Conservation (phyloP, 176 grass and related monocot genomes). For the Oryza glaberrima region DNA sequence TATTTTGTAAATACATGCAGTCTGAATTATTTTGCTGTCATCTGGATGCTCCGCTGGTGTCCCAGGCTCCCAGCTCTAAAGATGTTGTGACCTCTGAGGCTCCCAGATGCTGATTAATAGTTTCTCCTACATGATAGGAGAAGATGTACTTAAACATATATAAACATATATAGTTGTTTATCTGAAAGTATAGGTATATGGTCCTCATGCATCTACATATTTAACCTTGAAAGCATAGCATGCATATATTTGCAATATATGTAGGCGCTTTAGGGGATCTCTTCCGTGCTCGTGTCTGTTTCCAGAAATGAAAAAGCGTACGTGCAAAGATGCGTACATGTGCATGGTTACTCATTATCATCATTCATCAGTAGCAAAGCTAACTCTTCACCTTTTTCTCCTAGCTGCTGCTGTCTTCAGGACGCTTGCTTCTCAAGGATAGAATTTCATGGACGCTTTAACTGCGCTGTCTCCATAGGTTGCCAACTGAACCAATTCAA, state of each 20-base stretch:
- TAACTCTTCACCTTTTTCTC: background rate
- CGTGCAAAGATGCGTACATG: background rate
- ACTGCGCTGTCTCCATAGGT: background rate
- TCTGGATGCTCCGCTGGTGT: background rate
- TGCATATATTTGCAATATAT: background rate
- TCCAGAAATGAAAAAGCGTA: conserved; percentile 13
- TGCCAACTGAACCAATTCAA: background rate
- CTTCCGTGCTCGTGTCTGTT: conserved; percentile 13
- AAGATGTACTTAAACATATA: background rate
- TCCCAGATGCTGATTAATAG: background rate
- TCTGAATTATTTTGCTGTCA: background rate
- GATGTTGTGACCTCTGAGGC: background rate
- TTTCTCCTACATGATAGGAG: background rate
- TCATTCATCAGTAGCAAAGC: background rate
- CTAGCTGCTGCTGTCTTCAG: background rate
- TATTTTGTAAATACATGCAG: background rate
- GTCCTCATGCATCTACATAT: too few species aligned
- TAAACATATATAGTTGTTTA: background rate
- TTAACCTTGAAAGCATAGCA: background rate
- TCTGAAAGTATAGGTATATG: background rate
- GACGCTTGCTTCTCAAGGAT: conserved; percentile 25
- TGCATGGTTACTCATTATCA: too few species aligned
- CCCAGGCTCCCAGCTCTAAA: too few species aligned
- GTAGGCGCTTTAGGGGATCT: background rate
- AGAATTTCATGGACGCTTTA: background rate